These are phyloP conservation scores for Alternaria triticimaculans DNA, from an alignment of 2,329 filamentous ascomycete genomes.

Conservation along the genomic window DNA sequence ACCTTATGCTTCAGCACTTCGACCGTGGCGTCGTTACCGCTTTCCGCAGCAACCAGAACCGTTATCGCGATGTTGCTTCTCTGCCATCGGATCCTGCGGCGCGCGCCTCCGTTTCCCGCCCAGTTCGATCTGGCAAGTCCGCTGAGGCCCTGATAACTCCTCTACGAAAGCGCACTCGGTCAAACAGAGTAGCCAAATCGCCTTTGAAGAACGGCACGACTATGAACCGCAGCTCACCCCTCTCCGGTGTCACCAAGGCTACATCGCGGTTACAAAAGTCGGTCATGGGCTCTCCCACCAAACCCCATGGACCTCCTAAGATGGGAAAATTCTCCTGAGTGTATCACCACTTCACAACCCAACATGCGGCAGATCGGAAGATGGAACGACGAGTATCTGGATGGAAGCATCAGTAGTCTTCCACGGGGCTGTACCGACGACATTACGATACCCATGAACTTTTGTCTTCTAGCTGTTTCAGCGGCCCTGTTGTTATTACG, in stretches of 20 bases:
- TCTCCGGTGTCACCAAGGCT: constrained; percentile 40
- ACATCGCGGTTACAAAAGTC: constrained; percentile 35
- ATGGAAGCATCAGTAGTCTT: constrained; percentile 23
- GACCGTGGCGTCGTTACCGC: constrained; percentile 59
- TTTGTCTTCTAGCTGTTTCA: constrained; percentile 28
- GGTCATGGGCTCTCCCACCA: constrained; percentile 30
- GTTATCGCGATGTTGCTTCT: constrained; percentile 47
- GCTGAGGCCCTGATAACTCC: constrained; percentile 50
- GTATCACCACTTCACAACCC: background rate
- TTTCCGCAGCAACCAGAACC: constrained; percentile 50
- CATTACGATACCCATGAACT: constrained; percentile 47
- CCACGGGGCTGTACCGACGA: constrained; percentile 30
- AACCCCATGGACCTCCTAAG: constrained; percentile 31
- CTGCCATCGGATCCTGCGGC: constrained; percentile 46
- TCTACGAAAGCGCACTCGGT: constrained; percentile 44
- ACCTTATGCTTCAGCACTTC: constrained; percentile 51
- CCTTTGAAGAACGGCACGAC: constrained; percentile 24
- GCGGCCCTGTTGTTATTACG: constrained; percentile 34
- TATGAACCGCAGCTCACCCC: constrained; percentile 32
- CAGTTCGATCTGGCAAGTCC: constrained; percentile 48
- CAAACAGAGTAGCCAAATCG: constrained; percentile 36
- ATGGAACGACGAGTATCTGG: constrained; percentile 22
- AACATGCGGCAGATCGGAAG: constrained; percentile 8
- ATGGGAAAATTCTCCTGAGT: constrained; percentile 47
- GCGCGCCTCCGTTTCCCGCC: constrained; percentile 45